Base-by-base conservation (phyloP, 228 moss, liverwort and hornwort species). In the Sphagnum fallax region DNA sequence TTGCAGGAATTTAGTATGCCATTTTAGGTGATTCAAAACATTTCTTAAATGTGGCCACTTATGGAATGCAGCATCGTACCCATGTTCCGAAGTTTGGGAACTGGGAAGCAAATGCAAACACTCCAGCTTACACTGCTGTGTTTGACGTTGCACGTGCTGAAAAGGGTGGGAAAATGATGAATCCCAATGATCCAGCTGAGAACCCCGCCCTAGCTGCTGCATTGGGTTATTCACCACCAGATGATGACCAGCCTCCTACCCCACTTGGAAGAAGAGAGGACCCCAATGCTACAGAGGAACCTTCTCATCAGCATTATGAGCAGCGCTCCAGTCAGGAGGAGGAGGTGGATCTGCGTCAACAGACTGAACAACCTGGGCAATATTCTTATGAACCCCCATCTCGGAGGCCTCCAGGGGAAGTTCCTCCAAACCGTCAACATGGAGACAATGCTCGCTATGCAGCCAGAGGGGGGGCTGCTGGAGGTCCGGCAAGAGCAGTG, bases 41-140 rank as follows among this genome's bases (percentile, higher is more conserved):
- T 32, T 32, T 32, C 32, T 32, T 32, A 32, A 32, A 32, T 32
- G 32, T 32, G 32, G 2, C 32, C 32, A 32, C 32, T 32, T 32
- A 32, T 32, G 32, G 32, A 32, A 32, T 74, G 70, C 83, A 86
- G 86, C 48, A 65, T 65, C 72, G 83, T 59, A 77, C 86, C 75
- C 72, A 83, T 68, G 80, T 86, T 80, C 86, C 86, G 64, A 86
- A 86, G 74, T 86, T 86, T 83, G 86, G 84, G 66, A 78, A 73
- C 71, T 84, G 80, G 80, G 80, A 86, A 65, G 32, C 32, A 32
- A 32, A 32, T 32, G 59, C 86, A 57, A 75, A 72, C 72, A 75
- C 69, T 66, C 82, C 78, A 48, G 83, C 86, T 57, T 86, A 86
- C 71, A 86, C 86, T 63, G 83, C 78, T 76, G 86, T 71, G 10